Evolutionary conservation across 1,284 basidiomycete genomes (phyloP).

Genomic region (Xerocomus amazonicus): DNA sequence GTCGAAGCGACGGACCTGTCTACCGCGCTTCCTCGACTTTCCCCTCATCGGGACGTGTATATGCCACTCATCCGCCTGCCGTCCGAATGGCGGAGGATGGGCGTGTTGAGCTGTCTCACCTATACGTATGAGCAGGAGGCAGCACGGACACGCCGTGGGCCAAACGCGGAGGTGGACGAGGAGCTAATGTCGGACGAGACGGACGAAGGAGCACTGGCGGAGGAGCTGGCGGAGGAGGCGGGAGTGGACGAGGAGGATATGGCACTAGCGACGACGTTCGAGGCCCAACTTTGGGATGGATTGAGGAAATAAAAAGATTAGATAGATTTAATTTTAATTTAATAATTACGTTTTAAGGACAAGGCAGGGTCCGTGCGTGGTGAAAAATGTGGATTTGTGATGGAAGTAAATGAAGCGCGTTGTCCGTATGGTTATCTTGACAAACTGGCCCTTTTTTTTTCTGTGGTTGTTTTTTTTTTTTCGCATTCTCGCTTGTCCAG

Average conservation of each 20-base stretch:
- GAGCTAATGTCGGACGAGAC: conserved; percentile 38
- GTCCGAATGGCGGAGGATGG: conserved; percentile 11
- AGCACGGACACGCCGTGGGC: conserved; percentile 19
- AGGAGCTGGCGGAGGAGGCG: conserved; percentile 48
- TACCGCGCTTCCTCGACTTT: conserved; percentile 10
- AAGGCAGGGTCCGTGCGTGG: conserved; percentile 31
- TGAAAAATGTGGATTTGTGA: conserved; percentile 21
- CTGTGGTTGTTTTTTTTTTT: conserved; percentile 22
- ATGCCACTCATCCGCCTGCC: conserved; percentile 32
- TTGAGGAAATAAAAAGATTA: conserved; percentile 18
- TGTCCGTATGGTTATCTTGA: conserved; percentile 8
- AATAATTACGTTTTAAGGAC: conserved; percentile 12
- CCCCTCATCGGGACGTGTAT: conserved; percentile 24
- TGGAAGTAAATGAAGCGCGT: conserved; percentile 13
- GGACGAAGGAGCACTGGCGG: conserved; percentile 41
- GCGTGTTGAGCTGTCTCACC: conserved; percentile 13
- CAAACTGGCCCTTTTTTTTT: conserved; percentile 12
- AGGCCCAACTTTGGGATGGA: conserved; percentile 28
- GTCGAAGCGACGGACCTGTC: conserved; percentile 6
- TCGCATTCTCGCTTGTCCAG: conserved; percentile 16
- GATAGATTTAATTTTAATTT: conserved; percentile 4
- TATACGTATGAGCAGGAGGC: conserved; percentile 21
- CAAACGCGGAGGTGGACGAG: conserved; percentile 17
- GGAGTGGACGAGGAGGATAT: conserved; percentile 42
- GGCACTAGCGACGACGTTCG: conserved; percentile 17